Evolutionary conservation across 495 filamentous ascomycete genomes (phyloP), one percentile per base, ranked within the genome.

Genomic region (Peziza echinospora): DNA sequence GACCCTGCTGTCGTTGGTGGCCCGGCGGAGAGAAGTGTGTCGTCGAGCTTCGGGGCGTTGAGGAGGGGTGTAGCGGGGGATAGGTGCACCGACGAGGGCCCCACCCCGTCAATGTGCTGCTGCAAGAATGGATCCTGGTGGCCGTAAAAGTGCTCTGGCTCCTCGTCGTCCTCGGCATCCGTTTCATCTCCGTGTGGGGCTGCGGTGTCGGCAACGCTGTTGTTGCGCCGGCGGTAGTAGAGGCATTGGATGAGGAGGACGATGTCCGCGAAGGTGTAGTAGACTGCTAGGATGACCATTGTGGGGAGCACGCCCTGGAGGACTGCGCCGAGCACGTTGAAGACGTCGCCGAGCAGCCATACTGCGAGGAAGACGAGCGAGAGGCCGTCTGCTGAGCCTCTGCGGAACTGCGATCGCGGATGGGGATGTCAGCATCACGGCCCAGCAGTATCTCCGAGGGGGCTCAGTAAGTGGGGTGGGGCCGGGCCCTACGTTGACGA

Each of bases 221-320:
- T 53, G 34, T 62, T 59, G 40, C 55, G 51, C 9, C 59, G 43
- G 19, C 81, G 73, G 60, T 97, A 97, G 62, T 87, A 96, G 62
- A 96, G 87, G 54, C 82, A 92, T 62, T 97, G 89, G 1, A 63
- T 67, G 0, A 97, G 65, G 0, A 97, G 68, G 2, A 93, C 82
- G 21, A 94, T 70, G 58, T 96, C 89, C 46, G 89, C 87, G 22
- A 93, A 65, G 21, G 87, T 93, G 61, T 97, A 94, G 60, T 97
- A 97, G 0, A 94, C 70, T 0, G 89, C 89, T 22, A 97, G 67
- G 39, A 94, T 94, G 43, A 67, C 64, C 89, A 97, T 97, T 0
- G 89, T 97, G 5, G 89, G 87, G 26, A 96, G 63, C 6, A 97
- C 87, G 19, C 84, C 82, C 58, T 97, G 89, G n/a, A 94, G 53